Evolutionary conservation across 108 stramenopile species (phyloP), one percentile per base, ranked within the genome.

Genomic region (Thalassiosira profunda): DNA sequence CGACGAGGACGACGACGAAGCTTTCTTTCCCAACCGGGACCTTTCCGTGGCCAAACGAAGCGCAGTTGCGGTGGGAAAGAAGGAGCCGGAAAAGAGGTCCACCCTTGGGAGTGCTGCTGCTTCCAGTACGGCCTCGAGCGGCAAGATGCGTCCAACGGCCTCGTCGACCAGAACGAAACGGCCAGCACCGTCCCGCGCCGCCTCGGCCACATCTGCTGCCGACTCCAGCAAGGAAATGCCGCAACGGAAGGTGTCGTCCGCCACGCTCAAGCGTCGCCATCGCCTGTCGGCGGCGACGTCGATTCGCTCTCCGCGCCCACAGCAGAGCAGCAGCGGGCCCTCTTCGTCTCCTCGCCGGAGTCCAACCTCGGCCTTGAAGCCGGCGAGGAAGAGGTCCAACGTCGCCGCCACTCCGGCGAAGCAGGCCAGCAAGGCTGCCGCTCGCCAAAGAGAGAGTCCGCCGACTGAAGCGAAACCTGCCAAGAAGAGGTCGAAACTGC

Each of bases 21-120:
- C 48, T 17, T 71, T 71, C 37, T 71, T 71, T 26, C 70, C 70
- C 0, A 71, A 71, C 23, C 46, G 70, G 23, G 49, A 71, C 38
- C 48, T 61, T 21, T 52, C 9, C 12, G 30, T 52, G 30, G 3
- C 21, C 51, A 5, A 30, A 23, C 21, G 51, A n/a, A 6, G 18
- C 4, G 28, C 29, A 31, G n/a, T n/a, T n/a, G n/a, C n/a, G n/a
- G n/a, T n/a, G n/a, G n/a, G n/a, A n/a, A n/a, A n/a, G n/a, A n/a
- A n/a, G n/a, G n/a, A n/a, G n/a, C n/a, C n/a, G n/a, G n/a, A n/a
- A n/a, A n/a, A n/a, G n/a, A n/a, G n/a, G n/a, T n/a, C n/a, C n/a
- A n/a, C n/a, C n/a, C n/a, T n/a, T n/a, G n/a, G n/a, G 29, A 17
- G 33, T 20, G 29, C 29, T 8, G 51, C 10, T 0, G 29, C 51